Base-by-base conservation (phyloP, 345 rosid genomes). In the Hibiscus mutabilis region DNA sequence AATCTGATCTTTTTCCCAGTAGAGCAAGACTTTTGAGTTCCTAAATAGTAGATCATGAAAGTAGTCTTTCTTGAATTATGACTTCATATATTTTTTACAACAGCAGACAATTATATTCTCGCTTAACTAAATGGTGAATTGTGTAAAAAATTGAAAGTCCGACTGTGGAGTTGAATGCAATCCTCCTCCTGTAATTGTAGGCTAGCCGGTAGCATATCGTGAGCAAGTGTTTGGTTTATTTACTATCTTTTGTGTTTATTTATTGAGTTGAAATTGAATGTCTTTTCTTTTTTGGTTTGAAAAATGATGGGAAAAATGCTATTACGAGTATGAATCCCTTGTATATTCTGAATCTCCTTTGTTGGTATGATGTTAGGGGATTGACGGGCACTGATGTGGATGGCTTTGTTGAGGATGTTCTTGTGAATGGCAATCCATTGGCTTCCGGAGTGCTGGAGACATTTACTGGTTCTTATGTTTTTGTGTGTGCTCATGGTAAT, bases 401-500 rank as follows among this genome's bases (percentile, higher is more conserved):
- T 76, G 81, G 80, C 56, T 95, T 95, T 81, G 96, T 95, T 29
- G 94, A 89, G 35, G 91, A 95, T 68, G 97, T 92, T 78, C 86
- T 95, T 68, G 91, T 92, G 51, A 88, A 85, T 64, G 94, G 91
- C 24, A 86, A 86, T 52, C 88, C 87, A 29, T 95, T 96, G 99
- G 80, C 82, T 69, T 86, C 88, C 46, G 89, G 92, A 69, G 74
- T 72, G 66, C 82, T 71, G 60, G 96, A 87, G 79, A 73, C 53
- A 46, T 66, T 95, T 60, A 72, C 78, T n/a, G 97, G 98, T 21
- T 86, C 91, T 5, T 79, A 86, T 78, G 79, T 95, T 2, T 95
- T 95, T 73, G 97, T 95, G 27, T 95, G 99, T 46, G 91, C 99
- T 73, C 99, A 95, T 77, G 91, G 84, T 33, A 92, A 86, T 78